phyloP scores from a whole-genome alignment of 176 grass and related monocot species.

The barley (Hordeum vulgare) region DNA sequence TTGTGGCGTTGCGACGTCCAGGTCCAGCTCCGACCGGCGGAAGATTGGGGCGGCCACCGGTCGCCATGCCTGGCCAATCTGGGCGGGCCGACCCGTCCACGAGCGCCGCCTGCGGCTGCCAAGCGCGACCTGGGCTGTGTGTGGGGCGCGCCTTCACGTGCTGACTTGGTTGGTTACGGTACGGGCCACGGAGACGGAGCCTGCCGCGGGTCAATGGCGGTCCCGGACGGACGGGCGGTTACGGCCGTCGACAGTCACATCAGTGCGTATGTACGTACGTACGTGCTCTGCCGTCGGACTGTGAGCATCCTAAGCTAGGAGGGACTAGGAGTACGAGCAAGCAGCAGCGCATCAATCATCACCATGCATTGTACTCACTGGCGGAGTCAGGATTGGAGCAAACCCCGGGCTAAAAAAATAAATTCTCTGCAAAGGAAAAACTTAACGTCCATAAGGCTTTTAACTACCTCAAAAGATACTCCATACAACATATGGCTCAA shows the following conservation, averaged over 20 bases:
- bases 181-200: neutral
- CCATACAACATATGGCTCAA: no score
- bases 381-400: no score
- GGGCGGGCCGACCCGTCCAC: neutral
- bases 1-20: no score
- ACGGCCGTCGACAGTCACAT: neutral
- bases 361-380: no score
- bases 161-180: neutral
- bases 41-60: neutral
- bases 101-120: neutral
- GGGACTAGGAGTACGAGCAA: no score
- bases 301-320: neutral
- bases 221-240: neutral
- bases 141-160: neutral
- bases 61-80: neutral
- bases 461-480: no score
- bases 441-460: no score
- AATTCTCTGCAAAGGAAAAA: no score
- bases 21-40: neutral
- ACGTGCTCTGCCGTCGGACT: neutral
- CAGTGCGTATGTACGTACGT: neutral
- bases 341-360: no score
- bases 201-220: neutral
- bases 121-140: neutral
- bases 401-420: no score